Conservation (phyloP, 768 basidiomycete genomes). For the Suillus cothurnatus region DNA sequence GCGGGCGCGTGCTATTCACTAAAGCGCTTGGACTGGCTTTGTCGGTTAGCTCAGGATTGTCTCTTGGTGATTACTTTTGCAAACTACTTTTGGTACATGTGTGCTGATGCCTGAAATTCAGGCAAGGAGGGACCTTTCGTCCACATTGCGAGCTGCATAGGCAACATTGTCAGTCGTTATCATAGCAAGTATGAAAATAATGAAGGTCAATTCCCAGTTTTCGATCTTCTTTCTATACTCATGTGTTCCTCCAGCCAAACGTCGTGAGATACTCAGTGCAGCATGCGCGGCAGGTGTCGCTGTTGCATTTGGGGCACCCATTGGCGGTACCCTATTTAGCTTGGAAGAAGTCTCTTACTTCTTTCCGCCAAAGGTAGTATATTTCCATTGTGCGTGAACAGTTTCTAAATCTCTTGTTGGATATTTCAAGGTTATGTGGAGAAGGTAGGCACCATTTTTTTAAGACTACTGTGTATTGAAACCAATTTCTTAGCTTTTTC, state of each 20-base stretch:
- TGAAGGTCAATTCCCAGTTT: slow-evolving; percentile 60
- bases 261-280: slow-evolving; percentile 92
- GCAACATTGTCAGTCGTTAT: slow-evolving; percentile 89
- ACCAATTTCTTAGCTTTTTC: slow-evolving; percentile 73
- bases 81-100: slow-evolving; percentile 9
- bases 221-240: neutral
- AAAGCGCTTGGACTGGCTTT: slow-evolving; percentile 89
- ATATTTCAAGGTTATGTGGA: slow-evolving; percentile 77
- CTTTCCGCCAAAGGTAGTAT: slow-evolving; percentile 85
- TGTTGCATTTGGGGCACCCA: slow-evolving; percentile 96
- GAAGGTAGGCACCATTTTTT: slow-evolving; percentile 58
- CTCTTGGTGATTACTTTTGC: slow-evolving; percentile 55
- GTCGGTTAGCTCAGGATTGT: slow-evolving; percentile 90
- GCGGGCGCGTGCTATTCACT: slow-evolving; percentile 83
- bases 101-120: slow-evolving; percentile 15
- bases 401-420: neutral
- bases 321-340: slow-evolving; percentile 91
- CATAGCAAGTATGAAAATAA: slow-evolving; percentile 92
- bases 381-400: neutral
- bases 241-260: slow-evolving; percentile 61
- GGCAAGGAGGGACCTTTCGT: slow-evolving; percentile 83
- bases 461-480: slow-evolving; percentile 28
- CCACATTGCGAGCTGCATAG: slow-evolving; percentile 90
- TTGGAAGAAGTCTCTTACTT: slow-evolving; percentile 96
- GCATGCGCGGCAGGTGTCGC: slow-evolving; percentile 98